A percentile compares a stretch with the other conserved stretches of the same genome.
phyloP scores from a whole-genome alignment of 2,329 filamentous ascomycete species.

The Colletotrichum aenigma region DNA sequence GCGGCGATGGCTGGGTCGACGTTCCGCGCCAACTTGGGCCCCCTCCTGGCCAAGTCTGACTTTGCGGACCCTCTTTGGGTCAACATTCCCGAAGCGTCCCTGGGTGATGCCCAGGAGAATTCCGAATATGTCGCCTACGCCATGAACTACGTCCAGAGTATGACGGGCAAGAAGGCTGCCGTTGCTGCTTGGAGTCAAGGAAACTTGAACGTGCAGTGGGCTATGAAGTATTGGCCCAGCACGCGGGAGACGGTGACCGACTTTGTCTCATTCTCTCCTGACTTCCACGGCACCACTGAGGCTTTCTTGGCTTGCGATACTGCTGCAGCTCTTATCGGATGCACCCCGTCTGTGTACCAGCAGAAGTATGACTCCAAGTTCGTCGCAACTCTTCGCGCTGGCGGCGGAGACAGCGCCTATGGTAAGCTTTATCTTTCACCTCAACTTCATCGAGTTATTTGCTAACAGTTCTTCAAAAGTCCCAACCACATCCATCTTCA shows the following conservation, averaged over 20 bases:
- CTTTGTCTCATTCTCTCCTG: slow-evolving; percentile 55
- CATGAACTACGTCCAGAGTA: slow-evolving; percentile 56
- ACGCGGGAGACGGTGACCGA: slow-evolving; percentile 48
- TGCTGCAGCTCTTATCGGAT: neutral
- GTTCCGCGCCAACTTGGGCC: slow-evolving; percentile 51
- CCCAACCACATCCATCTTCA: slow-evolving; percentile 58
- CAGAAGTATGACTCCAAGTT: slow-evolving; percentile 49
- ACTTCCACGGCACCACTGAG: slow-evolving; percentile 41
- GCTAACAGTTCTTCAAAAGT: slow-evolving; percentile 28
- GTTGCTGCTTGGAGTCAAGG: slow-evolving; percentile 61
- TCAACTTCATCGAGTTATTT: fast-evolving
- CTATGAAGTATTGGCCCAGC: slow-evolving; percentile 61
- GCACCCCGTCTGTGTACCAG: slow-evolving; percentile 46
- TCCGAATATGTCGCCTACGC: slow-evolving; percentile 62
- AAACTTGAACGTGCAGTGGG: slow-evolving; percentile 59
- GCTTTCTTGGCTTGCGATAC: neutral
- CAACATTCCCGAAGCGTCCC: slow-evolving; percentile 54
- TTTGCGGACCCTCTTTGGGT: slow-evolving; percentile 58
- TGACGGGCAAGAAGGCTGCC: slow-evolving; percentile 42
- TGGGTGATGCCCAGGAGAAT: slow-evolving; percentile 54
- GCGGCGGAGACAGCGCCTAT: slow-evolving; percentile 55
- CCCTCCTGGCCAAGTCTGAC: slow-evolving; percentile 43
- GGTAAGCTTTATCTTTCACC: neutral
- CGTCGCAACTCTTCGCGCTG: slow-evolving; percentile 42
- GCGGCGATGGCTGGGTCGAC: slow-evolving; percentile 36